Evolutionary conservation across 2,329 filamentous ascomycete genomes (phyloP).

Genomic region (Colletotrichum spaethianum): DNA sequence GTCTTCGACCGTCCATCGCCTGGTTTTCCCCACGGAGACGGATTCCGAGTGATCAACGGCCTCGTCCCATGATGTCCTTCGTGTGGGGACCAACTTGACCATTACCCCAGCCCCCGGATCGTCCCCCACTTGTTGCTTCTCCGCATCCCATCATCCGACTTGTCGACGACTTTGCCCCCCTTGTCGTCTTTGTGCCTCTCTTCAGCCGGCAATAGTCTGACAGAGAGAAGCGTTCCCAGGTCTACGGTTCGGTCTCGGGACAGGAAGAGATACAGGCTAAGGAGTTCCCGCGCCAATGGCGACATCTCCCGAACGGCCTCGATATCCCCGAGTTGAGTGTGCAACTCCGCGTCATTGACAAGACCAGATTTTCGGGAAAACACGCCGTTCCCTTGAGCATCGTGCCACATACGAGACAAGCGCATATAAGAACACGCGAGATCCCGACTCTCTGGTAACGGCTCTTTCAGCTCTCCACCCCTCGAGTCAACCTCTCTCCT

Average conservation of each 20-base stretch:
- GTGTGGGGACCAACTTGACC: conserved; percentile 17
- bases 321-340: no score
- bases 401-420: no score
- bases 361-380: no score
- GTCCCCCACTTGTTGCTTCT: no score
- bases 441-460: conserved; percentile 1
- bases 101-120: conserved; percentile 38
- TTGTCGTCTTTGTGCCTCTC: no score
- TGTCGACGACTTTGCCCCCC: no score
- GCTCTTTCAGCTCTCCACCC: not conserved
- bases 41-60: not conserved
- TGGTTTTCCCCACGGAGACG: conserved; percentile 29
- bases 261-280: no score
- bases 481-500: conserved; percentile 7
- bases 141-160: conserved; percentile 30
- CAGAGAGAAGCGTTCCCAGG: no score
- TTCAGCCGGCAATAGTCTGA: no score
- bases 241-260: no score
- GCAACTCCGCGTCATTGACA: conserved; percentile 16
- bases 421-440: conserved; percentile 15
- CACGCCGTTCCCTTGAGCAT: no score
- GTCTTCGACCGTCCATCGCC: not conserved
- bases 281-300: conserved; percentile 29
- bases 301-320: no score
- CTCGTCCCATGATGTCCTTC: conserved; percentile 21